Conservation (phyloP, 139 green algal genomes). For the Marvania coccoides region DNA sequence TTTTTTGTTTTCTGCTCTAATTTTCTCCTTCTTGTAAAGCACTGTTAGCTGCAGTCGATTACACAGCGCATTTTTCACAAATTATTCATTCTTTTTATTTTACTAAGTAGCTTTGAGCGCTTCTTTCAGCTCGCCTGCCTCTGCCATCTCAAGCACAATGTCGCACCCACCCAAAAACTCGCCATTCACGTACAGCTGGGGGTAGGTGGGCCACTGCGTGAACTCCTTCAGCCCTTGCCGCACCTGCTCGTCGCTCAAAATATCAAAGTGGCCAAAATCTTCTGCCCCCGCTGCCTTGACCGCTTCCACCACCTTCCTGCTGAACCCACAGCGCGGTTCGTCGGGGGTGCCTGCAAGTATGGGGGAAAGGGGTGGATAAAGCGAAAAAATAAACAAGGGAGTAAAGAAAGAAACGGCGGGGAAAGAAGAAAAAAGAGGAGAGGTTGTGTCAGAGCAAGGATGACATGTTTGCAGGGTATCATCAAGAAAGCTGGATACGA, state of each 20-base stretch:
- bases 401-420: too few relatives aligned
- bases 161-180: conserved; percentile 86
- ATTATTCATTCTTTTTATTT: too few relatives aligned
- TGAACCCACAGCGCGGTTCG: conserved; percentile 83
- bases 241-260: conserved; percentile 71
- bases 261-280: conserved; percentile 79
- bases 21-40: neutral
- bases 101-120: too few relatives aligned
- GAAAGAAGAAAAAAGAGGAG: neutral
- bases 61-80: too few relatives aligned
- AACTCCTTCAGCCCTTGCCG: conserved; percentile 76
- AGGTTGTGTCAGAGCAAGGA: conserved; percentile 22
- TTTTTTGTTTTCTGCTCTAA: neutral
- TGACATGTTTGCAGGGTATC: neutral
- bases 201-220: conserved; percentile 67
- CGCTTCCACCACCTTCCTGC: conserved; percentile 56
- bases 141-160: conserved; percentile 69
- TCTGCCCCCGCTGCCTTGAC: conserved; percentile 31
- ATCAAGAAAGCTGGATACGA: neutral
- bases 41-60: neutral
- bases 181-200: conserved; percentile 76
- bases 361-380: neutral
- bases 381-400: too few relatives aligned
- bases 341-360: conserved; percentile 57
- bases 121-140: conserved; percentile 36